Conservation (phyloP, 139 green algal genomes). For the Desmodesmus armatus region DNA sequence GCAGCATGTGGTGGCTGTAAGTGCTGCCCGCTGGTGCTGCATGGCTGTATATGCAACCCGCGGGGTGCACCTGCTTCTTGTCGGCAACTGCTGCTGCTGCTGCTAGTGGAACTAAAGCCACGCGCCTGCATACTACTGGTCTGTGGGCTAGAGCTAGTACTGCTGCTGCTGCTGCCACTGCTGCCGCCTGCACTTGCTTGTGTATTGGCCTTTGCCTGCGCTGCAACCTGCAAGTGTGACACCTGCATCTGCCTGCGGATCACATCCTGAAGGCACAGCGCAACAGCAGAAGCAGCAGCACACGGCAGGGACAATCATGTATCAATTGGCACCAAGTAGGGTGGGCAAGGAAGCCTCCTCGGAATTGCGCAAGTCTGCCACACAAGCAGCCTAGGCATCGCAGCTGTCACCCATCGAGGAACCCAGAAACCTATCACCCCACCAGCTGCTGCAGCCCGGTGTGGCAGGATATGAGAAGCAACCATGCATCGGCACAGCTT, state of each 20-base stretch:
- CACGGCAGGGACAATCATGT: conserved; percentile 64
- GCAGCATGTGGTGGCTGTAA: not conserved
- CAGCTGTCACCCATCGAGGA: too few relatives aligned
- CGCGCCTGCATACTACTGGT: not conserved
- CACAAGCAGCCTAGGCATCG: too few relatives aligned
- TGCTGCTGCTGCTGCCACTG: conserved; percentile 21
- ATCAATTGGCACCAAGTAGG: too few relatives aligned
- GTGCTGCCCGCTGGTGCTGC: conserved; percentile 5
- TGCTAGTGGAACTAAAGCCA: too few relatives aligned
- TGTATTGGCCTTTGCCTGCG: not conserved
- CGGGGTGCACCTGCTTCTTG: not conserved
- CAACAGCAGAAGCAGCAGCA: not conserved
- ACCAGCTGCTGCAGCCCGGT: too few relatives aligned
- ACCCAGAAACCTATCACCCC: too few relatives aligned
- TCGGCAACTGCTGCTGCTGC: not conserved
- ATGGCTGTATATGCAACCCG: not conserved
- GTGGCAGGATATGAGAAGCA: too few relatives aligned
- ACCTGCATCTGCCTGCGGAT: conserved; percentile 94
- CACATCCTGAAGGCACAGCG: conserved; percentile 69
- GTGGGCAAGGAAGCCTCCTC: too few relatives aligned
- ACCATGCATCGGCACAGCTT: too few relatives aligned
- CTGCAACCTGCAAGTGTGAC: not conserved
- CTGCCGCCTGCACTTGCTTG: not conserved
- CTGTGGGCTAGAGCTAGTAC: not conserved
- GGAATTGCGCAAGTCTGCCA: too few relatives aligned